Evolutionary conservation across 257 asterid species (phyloP), one percentile per base, ranked within the genome.

Genomic region (Solanum chiquidenum): DNA sequence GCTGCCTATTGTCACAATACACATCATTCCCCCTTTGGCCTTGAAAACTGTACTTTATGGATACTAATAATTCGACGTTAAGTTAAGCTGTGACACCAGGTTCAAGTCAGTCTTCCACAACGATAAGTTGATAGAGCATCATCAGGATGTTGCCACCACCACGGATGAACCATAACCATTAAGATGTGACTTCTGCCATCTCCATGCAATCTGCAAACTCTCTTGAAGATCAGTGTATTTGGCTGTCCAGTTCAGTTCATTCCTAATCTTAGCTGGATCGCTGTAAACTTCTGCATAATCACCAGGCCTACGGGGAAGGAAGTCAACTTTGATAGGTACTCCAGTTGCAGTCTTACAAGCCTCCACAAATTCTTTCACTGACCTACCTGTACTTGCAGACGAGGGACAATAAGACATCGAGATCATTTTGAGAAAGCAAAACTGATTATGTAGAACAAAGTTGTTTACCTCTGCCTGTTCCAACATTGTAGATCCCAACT

Each of bases 271-370:
- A 23, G 92, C 85, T 5, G 99, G 99, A 42, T 96, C 94, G 9
- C 98, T 96, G 91, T 86, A 96, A 62, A 96, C 99, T 92, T 95
- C 98, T 25, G 98, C 99, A 77, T 96, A 96, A 84, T 96, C 99
- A n/a, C 99, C 99, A 1, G 98, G 95, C 33, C 98, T 86, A 4
- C 98, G 95, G 29, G 95, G 98, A 89, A 94, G 98, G 86, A 90
- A 93, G 12, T 95, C 98, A 0, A 95, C 98, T 90, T 95, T 94
- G 60, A 96, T 92, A 73, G 95, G 68, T 87, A 92, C 92, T 46
- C 98, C 98, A 0, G 99, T 96, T 10, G 98, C 98, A 87, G 92
- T 91, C 93, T 96, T 96, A 79, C 98, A 96, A 9, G 98, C 99
- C 89, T 91, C 98, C 89, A 96, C 98, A 87, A 96, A 95, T 92